Evolutionary conservation across 805 yeast species (phyloP), one percentile per base, ranked within the genome.

Genomic region (Saccharomycopsis amapae): DNA sequence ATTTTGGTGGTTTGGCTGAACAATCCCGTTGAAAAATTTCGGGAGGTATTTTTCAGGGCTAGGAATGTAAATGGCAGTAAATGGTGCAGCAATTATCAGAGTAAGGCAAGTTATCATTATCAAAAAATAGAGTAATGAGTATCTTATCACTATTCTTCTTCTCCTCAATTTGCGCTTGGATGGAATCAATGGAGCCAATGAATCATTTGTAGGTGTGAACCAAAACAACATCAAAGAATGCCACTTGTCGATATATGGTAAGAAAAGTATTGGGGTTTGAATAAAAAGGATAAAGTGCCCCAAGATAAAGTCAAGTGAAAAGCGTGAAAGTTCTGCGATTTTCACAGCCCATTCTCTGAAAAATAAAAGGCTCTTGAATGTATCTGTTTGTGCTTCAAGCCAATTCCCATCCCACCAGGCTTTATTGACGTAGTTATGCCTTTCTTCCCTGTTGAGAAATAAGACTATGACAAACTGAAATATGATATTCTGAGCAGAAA

Each of bases 361-460:
- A 52, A 98, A 98, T 71, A 90, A 97, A 28, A 97, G 81, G 74
- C 85, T 77, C 18, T 97, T 96, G 76, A 82, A 79, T 78, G 81
- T 79, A 50, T 97, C 98, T 66, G 90, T 69, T 61, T 95, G 93
- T 50, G 85, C 73, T 49, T 95, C 93, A 65, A 89, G 88, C 99
- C 99, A 93, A 68, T 88, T 89, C 75, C 99, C 99, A 48, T 96
- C 85, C 99, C 99, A 93, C 94, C 95, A 93, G 24, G 98, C 97
- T 57, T 95, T 84, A 71, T 93, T 93, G 31, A 97, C 73, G 62
- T 81, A 86, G 68, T 90, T 97, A 58, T 85, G 85, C 80, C 87
- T 87, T 74, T 88, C 88, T 71, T 93, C 99, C 73, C 98, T 81
- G 44, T 97, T 86, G 62, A 94, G 72, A 66, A 81, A 69, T 55